Conservation (phyloP, 495 filamentous ascomycete species). For the Astrocystis sublimbata region DNA sequence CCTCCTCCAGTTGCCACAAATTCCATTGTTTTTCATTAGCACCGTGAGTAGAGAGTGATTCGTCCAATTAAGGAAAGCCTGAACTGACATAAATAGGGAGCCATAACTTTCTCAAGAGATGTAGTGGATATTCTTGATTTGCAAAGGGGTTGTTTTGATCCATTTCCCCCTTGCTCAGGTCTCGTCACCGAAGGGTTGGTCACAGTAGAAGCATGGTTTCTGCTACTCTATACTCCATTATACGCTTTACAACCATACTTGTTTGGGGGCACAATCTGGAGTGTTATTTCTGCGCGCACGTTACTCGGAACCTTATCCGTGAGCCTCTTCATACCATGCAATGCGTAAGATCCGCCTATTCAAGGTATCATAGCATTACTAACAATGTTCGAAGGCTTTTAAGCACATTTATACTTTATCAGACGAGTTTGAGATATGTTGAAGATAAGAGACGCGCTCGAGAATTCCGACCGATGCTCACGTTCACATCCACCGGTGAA, state of each 20-base stretch:
- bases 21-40: too few species aligned
- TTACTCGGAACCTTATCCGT: not conserved
- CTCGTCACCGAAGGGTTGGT: not conserved
- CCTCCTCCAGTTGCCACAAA: too few species aligned
- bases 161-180: not conserved
- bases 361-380: not conserved
- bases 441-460: not conserved
- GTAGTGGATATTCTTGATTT: not conserved
- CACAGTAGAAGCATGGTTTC: not conserved
- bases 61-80: too few species aligned
- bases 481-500: not conserved
- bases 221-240: not conserved
- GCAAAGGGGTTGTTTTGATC: not conserved
- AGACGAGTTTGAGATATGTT: not conserved
- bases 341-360: not conserved
- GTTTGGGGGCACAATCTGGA: not conserved
- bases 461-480: not conserved
- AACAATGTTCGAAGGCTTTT: not conserved
- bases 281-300: not conserved
- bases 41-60: too few species aligned
- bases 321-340: too few species aligned
- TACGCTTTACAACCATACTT: not conserved
- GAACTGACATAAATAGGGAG: not conserved
- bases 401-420: not conserved
- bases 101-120: not conserved